A percentile compares a stretch with the other conserved stretches of the same genome.
Conservation (phyloP, 2,329 filamentous ascomycete species). For the Aureobasidium melanogenum region DNA sequence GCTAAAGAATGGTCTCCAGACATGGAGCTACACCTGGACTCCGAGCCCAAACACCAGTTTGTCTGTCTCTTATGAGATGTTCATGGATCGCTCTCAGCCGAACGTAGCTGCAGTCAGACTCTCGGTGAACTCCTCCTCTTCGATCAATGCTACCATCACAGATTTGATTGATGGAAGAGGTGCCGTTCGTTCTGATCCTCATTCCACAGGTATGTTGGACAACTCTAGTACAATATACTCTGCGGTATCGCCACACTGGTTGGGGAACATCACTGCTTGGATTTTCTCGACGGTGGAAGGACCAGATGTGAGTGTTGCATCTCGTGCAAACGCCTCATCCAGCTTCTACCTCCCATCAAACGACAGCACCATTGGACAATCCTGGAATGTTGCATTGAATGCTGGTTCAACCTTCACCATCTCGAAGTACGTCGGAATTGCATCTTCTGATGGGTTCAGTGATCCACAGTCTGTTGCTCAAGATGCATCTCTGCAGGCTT, state of each 20-base stretch:
- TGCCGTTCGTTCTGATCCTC: conserved; percentile 55
- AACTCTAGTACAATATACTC: conserved; percentile 50
- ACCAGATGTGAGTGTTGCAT: conserved; percentile 32
- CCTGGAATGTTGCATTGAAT: conserved; percentile 44
- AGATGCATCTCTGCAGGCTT: conserved; percentile 43
- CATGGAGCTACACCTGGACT: conserved; percentile 59
- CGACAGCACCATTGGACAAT: conserved; percentile 56
- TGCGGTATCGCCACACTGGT: conserved; percentile 53
- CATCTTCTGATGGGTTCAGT: conserved; percentile 59
- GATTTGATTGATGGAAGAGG: conserved; percentile 61
- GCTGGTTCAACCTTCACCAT: conserved; percentile 47
- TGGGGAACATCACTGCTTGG: conserved; percentile 55
- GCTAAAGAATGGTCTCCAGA: conserved; percentile 53
- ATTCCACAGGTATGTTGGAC: conserved; percentile 46
- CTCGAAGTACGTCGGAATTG: conserved; percentile 59
- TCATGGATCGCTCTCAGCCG: conserved; percentile 54
- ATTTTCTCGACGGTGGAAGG: conserved; percentile 44
- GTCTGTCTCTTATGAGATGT: conserved; percentile 55
- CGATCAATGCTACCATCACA: conserved; percentile 50
- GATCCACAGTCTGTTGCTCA: conserved; percentile 48
- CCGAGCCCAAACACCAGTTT: conserved; percentile 44
- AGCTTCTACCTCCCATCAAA: conserved; percentile 46
- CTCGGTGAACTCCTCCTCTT: conserved; percentile 46
- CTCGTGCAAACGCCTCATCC: conserved; percentile 35
- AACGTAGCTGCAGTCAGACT: conserved; percentile 54